A percentile compares a stretch with the other conserved stretches of the same genome.
Evolutionary conservation across 2,329 filamentous ascomycete genomes (phyloP).

Genomic region (Fusarium chaquense): DNA sequence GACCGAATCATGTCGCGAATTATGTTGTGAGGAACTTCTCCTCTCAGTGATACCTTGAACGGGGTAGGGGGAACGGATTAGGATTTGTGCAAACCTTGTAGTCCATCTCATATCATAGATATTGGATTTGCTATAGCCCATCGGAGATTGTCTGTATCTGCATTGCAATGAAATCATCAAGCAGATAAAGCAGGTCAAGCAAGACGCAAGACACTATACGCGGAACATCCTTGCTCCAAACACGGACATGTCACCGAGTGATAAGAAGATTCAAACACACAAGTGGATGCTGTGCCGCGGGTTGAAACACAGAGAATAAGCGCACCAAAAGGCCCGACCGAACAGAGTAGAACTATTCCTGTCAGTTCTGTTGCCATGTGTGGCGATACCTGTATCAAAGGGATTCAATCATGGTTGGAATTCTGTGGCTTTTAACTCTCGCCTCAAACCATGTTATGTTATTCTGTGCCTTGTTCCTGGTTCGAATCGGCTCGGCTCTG

Average conservation of each 20-base stretch:
- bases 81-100: constrained; percentile 8
- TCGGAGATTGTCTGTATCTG: constrained; percentile 14
- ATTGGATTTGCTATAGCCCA: constrained; percentile 15
- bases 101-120: background rate
- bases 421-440: constrained; percentile 35
- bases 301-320: constrained; percentile 21
- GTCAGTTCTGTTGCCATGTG: constrained; percentile 1
- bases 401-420: constrained; percentile 21
- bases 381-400: constrained; percentile 6
- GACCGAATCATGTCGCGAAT: constrained; percentile 10
- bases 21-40: background rate
- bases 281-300: constrained; percentile 28
- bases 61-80: constrained; percentile 12
- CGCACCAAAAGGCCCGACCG: constrained; percentile 16
- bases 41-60: constrained; percentile 17
- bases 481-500: background rate
- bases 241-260: constrained; percentile 29
- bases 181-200: background rate
- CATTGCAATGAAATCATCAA: constrained; percentile 1
- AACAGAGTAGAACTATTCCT: background rate
- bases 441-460: constrained; percentile 13
- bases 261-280: constrained; percentile 17
- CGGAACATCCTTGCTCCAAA: constrained; percentile 13
- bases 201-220: constrained; percentile 12
- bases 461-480: constrained; percentile 34